Base-by-base conservation (phyloP, 108 stramenopile genomes). In the Pseudonitzschia multistriata region DNA sequence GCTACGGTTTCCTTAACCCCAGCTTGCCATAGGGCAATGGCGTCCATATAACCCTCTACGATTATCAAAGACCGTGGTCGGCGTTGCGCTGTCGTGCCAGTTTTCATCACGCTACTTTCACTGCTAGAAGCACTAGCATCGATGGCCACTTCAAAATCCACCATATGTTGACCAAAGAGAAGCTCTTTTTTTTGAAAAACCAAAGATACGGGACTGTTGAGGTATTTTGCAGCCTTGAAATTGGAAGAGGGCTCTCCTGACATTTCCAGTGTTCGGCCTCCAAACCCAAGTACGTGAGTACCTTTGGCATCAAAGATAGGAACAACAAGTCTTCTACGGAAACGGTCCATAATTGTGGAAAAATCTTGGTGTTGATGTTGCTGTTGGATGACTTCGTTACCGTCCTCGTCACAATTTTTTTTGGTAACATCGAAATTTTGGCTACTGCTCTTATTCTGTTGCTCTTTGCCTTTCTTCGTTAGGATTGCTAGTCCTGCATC, bases 41-140 rank as follows among this genome's bases (percentile, higher is more conserved):
- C 94, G 85, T 97, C 97, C 74, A 97, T 89, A 68, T 96, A 97
- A 21, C 97, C 97, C 81, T 97, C 97, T 27, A 97, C 97, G 47
- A 97, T 71, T 21, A 96, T 65, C 10, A 91, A 59, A 13, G 85
- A 49, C 21, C 76, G 70, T 6, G 68, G 70, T 67, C 55, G 34
- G 45, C 67, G 15, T 39, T 30, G 28, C 13, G 8, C 36, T 17
- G 21, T 62, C 39, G 57, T 15, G n/a, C n/a, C n/a, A n/a, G n/a
- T n/a, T 4, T 53, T 53, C 15, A 19, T 33, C 5, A n/a, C 33
- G 19, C 29, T 33, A 13, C n/a, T n/a, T n/a, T 29, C 35, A 14
- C 19, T 59, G n/a, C 19, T 10, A 25, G 22, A 25, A 15, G 57
- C 4, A 3, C 14, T 14, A 5, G 33, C 15, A n/a, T 33, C 33